Percentiles rank a stretch among this genome's conserved stretches.
Conservation (phyloP, 129 eudicot species). For the Chrysanthemum makinoi region DNA sequence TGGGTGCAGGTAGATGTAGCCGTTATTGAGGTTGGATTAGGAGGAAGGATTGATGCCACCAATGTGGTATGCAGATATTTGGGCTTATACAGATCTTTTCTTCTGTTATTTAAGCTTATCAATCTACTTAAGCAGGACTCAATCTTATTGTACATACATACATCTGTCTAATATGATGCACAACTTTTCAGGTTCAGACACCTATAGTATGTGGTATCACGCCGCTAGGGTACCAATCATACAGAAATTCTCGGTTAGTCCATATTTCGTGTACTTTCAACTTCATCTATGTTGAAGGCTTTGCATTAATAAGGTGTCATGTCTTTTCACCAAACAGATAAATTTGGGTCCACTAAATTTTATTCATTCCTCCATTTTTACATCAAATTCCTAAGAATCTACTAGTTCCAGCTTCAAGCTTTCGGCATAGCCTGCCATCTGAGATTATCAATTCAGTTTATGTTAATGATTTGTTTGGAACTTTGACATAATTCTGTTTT, state of each 20-base stretch:
- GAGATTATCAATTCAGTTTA: not conserved
- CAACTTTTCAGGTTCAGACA: constrained; percentile 57
- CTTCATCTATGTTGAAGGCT: not conserved
- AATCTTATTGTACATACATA: not conserved
- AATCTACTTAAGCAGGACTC: too few relatives aligned
- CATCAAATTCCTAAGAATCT: not conserved
- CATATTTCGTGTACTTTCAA: not conserved
- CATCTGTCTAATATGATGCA: constrained; percentile 15
- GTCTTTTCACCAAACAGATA: not conserved
- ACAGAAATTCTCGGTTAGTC: constrained; percentile 94
- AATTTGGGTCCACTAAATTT: not conserved
- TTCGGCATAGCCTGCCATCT: not conserved
- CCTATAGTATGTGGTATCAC: constrained; percentile 95
- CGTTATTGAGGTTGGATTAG: constrained; percentile 92
- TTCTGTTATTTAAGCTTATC: too few relatives aligned
- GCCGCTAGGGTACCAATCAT: constrained; percentile 96
- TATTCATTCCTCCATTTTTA: not conserved
- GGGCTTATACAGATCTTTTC: too few relatives aligned
- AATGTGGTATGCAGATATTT: constrained; percentile 65
- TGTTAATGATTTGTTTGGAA: not conserved
- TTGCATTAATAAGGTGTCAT: too few relatives aligned
- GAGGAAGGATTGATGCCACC: constrained; percentile 91
- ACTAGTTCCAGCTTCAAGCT: not conserved
- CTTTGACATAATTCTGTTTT: not conserved
- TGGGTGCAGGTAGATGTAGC: constrained; percentile 84